These are phyloP conservation scores for Entomortierella beljakovae DNA, from an alignment of 192 early-diverging fungal species.

Conservation along the genomic window DNA sequence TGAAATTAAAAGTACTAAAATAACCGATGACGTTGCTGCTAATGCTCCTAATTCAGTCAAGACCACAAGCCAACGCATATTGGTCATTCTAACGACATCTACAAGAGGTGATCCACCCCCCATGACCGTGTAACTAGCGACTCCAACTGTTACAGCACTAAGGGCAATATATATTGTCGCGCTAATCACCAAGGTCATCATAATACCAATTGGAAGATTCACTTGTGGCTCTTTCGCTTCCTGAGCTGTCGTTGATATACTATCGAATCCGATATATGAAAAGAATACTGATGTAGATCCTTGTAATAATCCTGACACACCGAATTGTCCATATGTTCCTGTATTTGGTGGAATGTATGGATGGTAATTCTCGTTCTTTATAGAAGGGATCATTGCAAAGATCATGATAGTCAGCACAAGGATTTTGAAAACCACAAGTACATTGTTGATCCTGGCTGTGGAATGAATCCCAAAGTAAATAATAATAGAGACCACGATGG, in stretches of 20 bases:
- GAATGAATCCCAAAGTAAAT: conserved; percentile 80
- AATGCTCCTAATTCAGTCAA: conserved; percentile 84
- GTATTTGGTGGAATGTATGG: conserved; percentile 80
- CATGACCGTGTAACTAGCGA: conserved; percentile 68
- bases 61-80: conserved; percentile 77
- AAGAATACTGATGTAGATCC: conserved; percentile 82
- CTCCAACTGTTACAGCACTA: conserved; percentile 79
- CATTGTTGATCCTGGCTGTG: conserved; percentile 79
- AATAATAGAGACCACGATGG: conserved; percentile 70
- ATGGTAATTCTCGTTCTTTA: conserved; percentile 76
- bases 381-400: conserved; percentile 75
- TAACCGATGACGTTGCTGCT: conserved; percentile 82
- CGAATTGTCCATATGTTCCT: conserved; percentile 70
- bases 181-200: conserved; percentile 80
- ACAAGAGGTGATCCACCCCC: conserved; percentile 67
- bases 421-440: conserved; percentile 80
- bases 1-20: conserved; percentile 78
- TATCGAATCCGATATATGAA: conserved; percentile 91
- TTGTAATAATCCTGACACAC: conserved; percentile 75
- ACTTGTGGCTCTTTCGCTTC: conserved; percentile 83
- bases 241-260: conserved; percentile 86
- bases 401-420: conserved; percentile 82
- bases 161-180: conserved; percentile 78
- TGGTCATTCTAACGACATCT: conserved; percentile 49
- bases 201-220: conserved; percentile 90